Evolutionary conservation across 352 stramenopile species (phyloP).

Genomic region (Pythium oligandrum): DNA sequence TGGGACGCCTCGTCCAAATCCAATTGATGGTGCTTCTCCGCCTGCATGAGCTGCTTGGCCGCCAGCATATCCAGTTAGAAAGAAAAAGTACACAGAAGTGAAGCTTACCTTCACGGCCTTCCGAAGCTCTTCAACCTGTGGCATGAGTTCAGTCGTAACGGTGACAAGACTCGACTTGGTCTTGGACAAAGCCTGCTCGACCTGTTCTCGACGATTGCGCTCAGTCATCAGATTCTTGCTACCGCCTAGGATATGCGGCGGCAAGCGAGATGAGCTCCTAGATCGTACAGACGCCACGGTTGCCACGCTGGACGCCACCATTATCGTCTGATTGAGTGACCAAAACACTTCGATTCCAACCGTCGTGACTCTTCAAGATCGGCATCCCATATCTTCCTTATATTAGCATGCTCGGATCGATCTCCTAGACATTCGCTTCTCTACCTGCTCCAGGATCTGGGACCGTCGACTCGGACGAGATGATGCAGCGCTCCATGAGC

Average conservation of each 20-base stretch:
- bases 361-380: conserved; percentile 2
- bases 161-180: conserved; percentile 28
- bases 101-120: conserved; percentile 39
- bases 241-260: conserved; percentile 48
- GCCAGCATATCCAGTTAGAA: not conserved
- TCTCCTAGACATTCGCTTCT: too few species aligned
- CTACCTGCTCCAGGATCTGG: too few species aligned
- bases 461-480: not conserved
- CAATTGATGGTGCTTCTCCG: conserved; percentile 50
- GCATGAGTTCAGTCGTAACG: conserved; percentile 34
- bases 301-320: conserved; percentile 11
- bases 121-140: conserved; percentile 42
- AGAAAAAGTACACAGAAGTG: too few species aligned
- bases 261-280: not conserved
- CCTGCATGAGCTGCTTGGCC: conserved; percentile 37
- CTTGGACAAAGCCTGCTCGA: conserved; percentile 37
- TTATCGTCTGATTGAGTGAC: not conserved
- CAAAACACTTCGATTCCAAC: not conserved
- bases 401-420: too few species aligned
- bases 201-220: conserved; percentile 48
- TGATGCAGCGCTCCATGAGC: conserved; percentile 4
- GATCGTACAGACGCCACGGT: conserved; percentile 8
- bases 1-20: conserved; percentile 56
- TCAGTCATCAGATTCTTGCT: conserved; percentile 66
- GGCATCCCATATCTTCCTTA: too few species aligned